Conservation (phyloP, 208 protist species). For the Leishmania martiniquensis region DNA sequence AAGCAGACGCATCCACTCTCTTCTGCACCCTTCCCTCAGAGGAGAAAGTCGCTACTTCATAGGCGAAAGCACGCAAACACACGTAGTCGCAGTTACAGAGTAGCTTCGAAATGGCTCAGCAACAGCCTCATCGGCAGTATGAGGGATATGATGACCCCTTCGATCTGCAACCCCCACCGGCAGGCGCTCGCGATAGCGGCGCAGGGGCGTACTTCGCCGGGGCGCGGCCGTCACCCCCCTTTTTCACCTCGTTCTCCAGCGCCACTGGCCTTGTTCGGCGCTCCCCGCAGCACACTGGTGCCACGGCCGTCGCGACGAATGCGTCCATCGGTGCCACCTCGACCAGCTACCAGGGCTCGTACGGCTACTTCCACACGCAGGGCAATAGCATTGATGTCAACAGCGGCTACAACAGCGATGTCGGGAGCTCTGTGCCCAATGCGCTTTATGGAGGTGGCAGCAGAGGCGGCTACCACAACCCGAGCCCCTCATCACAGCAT, state of each 20-base stretch:
- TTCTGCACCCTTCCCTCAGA: neutral
- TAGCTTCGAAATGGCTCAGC: neutral
- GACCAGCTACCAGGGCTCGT: slow-evolving; percentile 20
- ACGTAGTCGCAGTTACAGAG: neutral
- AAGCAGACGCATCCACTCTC: neutral
- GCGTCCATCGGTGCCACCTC: slow-evolving; percentile 3
- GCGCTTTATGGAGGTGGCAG: slow-evolving; percentile 9
- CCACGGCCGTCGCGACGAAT: neutral
- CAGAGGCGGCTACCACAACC: slow-evolving; percentile 7
- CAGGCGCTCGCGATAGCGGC: neutral
- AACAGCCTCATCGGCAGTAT: slow-evolving; percentile 4
- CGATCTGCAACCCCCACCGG: slow-evolving; percentile 13
- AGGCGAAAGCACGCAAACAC: neutral
- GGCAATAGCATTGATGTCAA: slow-evolving; percentile 42
- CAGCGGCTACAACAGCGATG: slow-evolving; percentile 54
- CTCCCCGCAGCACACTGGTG: slow-evolving; percentile 20
- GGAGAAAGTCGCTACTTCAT: neutral
- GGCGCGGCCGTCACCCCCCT: neutral
- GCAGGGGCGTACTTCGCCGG: slow-evolving; percentile 21
- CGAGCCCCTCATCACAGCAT: slow-evolving; percentile 1
- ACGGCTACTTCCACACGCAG: slow-evolving; percentile 54
- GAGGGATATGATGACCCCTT: slow-evolving; percentile 31
- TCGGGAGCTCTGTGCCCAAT: slow-evolving; percentile 30
- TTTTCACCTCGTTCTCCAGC: slow-evolving; percentile 5
- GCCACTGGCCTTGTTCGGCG: slow-evolving; percentile 37